Base-by-base conservation (phyloP, 1,284 basidiomycete genomes). In the Cutaneotrichosporon sp. region DNA sequence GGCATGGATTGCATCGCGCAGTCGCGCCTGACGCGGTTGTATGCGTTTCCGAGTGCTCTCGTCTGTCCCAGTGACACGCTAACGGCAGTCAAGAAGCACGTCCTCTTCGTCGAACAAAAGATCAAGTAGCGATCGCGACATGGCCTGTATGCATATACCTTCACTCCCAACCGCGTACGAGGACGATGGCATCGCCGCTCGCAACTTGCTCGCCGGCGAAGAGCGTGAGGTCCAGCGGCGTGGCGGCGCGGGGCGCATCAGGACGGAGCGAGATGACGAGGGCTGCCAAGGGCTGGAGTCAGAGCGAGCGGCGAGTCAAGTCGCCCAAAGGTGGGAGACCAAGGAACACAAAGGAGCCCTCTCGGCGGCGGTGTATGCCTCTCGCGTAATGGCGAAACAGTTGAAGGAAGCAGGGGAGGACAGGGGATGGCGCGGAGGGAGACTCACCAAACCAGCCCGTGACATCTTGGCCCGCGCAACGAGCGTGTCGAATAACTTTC, bases 91-190 rank as follows among this genome's bases (percentile, higher is more conserved):
- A 88, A 88, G 76, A 81, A 83, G 58, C 83, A 88, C 51, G 90
- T 91, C 7, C 81, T 91, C 47, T 91, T 91, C 72, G 86, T 90
- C 5, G 90, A 81, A 63, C 64, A 71, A 30, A 80, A 91, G 81
- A 89, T 88, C 78, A 89, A 86, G 67, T 80, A 62, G 21, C 26
- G 34, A 36, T 36, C 7, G 34, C 34, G 34, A 36, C 34, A 36
- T 36, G 34, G 53, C 56, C 10, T 61, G 63, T 61, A 65, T 64
- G 67, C 67, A 69, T 69, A 53, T 62, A 65, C 64, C 62, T 60
- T 64, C 63, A 46, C 26, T 46, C 47, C 65, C 65, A 66, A 2
- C 67, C 67, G 47, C 65, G 63, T 13, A 70, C 63, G 11, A 73
- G 65, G 21, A 71, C 62, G 26, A 74, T 65, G 11, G 69, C 26